Percentiles rank a stretch among this genome's conserved stretches.
Conservation (phyloP, 106 monocot genomes). For the Iris macrosiphon region DNA sequence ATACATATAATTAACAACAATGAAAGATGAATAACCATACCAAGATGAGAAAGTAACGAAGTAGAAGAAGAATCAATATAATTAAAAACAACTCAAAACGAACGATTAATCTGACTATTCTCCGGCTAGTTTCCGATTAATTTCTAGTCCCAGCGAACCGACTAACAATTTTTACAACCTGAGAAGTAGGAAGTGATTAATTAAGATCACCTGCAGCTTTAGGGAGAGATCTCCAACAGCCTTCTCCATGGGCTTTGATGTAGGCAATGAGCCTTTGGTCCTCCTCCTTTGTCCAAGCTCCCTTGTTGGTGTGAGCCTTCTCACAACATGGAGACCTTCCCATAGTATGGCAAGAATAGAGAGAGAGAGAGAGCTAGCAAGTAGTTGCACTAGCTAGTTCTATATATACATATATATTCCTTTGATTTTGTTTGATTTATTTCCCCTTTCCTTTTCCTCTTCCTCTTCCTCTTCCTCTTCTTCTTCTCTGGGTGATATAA, state of each 20-base stretch:
- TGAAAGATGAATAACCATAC: background rate
- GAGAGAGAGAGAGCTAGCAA: no score
- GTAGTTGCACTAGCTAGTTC: no score
- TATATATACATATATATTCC: no score
- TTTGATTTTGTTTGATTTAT: background rate
- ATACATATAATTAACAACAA: background rate
- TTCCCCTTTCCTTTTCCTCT: background rate
- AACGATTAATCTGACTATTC: no score
- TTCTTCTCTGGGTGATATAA: no score
- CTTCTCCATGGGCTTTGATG: conserved; percentile 83
- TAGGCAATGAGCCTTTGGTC: conserved; percentile 76
- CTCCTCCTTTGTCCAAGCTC: conserved; percentile 93
- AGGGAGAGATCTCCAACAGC: conserved; percentile 87
- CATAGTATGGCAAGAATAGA: conserved; percentile 37
- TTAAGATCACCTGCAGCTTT: conserved; percentile 67
- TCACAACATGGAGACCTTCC: conserved; percentile 94
- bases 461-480: no score
- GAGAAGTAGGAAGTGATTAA: background rate
- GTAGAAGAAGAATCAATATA: background rate
- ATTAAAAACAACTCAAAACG: background rate
- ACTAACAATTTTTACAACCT: no score
- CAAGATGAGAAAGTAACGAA: background rate
- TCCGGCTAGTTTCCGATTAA: no score
- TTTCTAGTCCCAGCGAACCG: no score
- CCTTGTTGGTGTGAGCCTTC: conserved; percentile 97